Conservation (phyloP, 2,329 filamentous ascomycete species). For the Aspergillus sp. region DNA sequence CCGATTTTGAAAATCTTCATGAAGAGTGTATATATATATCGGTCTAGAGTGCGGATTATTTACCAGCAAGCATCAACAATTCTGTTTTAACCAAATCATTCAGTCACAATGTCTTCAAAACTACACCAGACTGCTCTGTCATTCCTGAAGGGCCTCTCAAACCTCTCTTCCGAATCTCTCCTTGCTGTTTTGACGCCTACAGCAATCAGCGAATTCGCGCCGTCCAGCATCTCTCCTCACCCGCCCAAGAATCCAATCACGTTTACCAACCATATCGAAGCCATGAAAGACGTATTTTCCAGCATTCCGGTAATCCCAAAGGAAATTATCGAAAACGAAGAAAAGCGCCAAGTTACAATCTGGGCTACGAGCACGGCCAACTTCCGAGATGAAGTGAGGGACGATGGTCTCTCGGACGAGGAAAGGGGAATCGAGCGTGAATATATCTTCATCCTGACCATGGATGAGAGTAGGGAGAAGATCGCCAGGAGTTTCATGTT, state of each 20-base stretch:
- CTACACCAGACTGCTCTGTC: conserved; percentile 3
- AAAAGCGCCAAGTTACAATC: conserved; percentile 5
- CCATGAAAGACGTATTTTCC: conserved; percentile 1
- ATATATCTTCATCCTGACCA: conserved; percentile 8
- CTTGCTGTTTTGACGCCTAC: conserved; percentile 1
- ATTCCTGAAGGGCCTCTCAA: conserved; percentile 1
- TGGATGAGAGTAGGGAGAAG: conserved; percentile 7
- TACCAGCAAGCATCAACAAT: too few species aligned
- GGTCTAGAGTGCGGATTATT: too few species aligned
- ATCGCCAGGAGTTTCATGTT: conserved; percentile 4
- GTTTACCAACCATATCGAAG: conserved; percentile 1
- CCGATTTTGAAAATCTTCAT: too few species aligned
- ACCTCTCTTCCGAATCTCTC: neutral
- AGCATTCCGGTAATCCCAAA: conserved; percentile 3
- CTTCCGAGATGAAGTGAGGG: conserved; percentile 2
- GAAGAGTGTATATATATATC: too few species aligned
- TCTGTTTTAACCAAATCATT: too few species aligned
- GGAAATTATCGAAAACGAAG: conserved; percentile 5
- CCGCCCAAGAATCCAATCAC: neutral
- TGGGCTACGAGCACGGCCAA: conserved; percentile 5
- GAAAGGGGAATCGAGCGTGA: conserved; percentile 3
- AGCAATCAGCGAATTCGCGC: conserved; percentile 5
- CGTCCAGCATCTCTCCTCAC: conserved; percentile 2
- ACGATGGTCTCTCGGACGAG: neutral
- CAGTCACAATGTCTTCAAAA: conserved; percentile 1